Evolutionary conservation across 75 land plant genomes (phyloP), one percentile per base, ranked within the genome.

Genomic region (Pseudotsuga menziesii): DNA sequence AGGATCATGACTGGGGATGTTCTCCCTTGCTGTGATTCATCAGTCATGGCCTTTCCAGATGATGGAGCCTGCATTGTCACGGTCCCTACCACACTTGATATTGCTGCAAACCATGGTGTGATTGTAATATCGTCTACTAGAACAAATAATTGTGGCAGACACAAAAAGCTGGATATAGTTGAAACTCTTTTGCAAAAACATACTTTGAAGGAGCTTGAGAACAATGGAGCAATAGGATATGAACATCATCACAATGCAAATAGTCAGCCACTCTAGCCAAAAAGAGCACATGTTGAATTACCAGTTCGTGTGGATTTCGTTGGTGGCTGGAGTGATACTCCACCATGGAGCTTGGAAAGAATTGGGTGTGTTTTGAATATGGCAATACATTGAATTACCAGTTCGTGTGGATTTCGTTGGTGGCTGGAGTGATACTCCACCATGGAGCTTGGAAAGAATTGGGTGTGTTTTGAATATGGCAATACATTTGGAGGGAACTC

Each of bases 291-390:
- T 41, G 84, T 93, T 67, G 90, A 93, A 57, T 79, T 91, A 78
- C 98, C 99, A 27, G 99, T 94, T 57, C 93, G 99, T 19, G 78
- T 97, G 36, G 99, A 97, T 81, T 87, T 97, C 77, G 95, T 91
- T 77, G 99, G 99, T 5, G 99, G 99, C 39, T 97, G 99, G 99
- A 97, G 99, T 79, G 99, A 97, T 70, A 97, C 99, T 75, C 99
- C 99, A 74, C 99, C 99, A 14, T 97, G 98, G 98, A 97, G 99
- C 78, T 80, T 97, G 66, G 98, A 97, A 79, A 90, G 93, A 58
- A 57, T 82, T 74, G 99, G 99, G 74, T 92, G 90, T 80, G 99
- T 97, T 61, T 84, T 94, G 26, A 97, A 97, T 79, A 92, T 97
- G 98, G 93, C 99, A 78, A 88, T 97, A 58, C 85, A 74, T 56